phyloP scores from a whole-genome alignment of 768 basidiomycete genomes.

The Trametes elegans region DNA sequence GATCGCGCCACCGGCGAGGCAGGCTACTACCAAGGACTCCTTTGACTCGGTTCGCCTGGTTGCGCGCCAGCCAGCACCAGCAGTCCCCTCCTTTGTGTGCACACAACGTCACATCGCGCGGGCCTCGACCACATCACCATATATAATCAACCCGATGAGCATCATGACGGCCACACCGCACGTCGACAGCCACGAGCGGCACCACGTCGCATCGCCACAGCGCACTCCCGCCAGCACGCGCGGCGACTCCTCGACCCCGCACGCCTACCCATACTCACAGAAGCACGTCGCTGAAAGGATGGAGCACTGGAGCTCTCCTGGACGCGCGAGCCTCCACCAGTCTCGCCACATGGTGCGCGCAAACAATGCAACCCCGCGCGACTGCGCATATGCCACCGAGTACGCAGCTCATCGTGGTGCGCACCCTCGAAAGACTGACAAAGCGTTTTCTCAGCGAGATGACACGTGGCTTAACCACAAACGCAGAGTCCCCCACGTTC shows the following conservation, averaged over 20 bases:
- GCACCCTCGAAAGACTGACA: too few relatives aligned
- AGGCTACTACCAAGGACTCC: slow-evolving; percentile 1
- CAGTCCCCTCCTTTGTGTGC: slow-evolving; percentile 14
- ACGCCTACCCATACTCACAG: slow-evolving; percentile 5
- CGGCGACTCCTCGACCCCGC: slow-evolving; percentile 6
- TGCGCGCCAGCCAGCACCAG: background rate
- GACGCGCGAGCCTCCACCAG: too few relatives aligned
- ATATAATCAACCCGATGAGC: slow-evolving; percentile 4
- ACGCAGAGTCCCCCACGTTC: too few relatives aligned
- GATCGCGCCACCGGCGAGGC: slow-evolving; percentile 12
- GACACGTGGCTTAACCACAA: too few relatives aligned
- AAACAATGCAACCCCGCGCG: too few relatives aligned
- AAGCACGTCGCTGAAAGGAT: background rate
- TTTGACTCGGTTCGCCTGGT: slow-evolving; percentile 8
- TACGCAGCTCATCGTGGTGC: too few relatives aligned
- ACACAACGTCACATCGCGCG: background rate
- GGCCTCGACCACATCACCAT: background rate
- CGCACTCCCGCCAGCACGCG: slow-evolving; percentile 2
- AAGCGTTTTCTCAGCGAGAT: too few relatives aligned
- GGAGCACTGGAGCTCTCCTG: background rate
- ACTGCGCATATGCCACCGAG: too few relatives aligned
- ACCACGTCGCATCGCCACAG: slow-evolving; percentile 4
- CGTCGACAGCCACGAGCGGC: slow-evolving; percentile 1
- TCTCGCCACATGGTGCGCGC: too few relatives aligned
- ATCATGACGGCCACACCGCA: slow-evolving; percentile 9